Conservation (phyloP, 805 yeast genomes). For the Clavispora asparagi region DNA sequence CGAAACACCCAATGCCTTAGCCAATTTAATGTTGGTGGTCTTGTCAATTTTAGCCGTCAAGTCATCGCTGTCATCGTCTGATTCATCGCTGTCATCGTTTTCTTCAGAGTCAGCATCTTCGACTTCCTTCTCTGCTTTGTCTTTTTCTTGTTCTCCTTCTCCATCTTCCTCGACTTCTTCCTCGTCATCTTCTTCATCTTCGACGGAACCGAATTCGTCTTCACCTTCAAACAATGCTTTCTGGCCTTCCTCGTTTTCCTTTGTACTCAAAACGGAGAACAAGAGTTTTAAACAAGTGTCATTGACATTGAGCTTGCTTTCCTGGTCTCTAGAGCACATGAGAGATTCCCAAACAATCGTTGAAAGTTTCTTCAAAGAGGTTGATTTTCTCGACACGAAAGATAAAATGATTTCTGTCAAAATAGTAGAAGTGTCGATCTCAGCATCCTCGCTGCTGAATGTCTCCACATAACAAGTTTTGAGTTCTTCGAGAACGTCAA, state of each 20-base stretch:
- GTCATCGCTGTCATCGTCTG: constrained; percentile 8
- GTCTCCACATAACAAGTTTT: constrained; percentile 51
- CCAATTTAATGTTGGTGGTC: constrained; percentile 57
- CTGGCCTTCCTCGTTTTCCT: constrained; percentile 82
- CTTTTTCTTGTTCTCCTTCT: constrained; percentile 12
- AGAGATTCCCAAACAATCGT: constrained; percentile 37
- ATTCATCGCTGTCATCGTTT: constrained; percentile 8
- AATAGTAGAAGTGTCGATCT: constrained; percentile 24
- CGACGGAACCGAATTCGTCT: constrained; percentile 19
- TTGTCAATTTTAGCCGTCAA: constrained; percentile 22
- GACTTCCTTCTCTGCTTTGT: constrained; percentile 11
- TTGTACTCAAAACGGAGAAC: constrained; percentile 40
- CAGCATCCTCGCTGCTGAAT: constrained; percentile 25
- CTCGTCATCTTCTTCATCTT: constrained; percentile 19
- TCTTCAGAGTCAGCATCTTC: constrained; percentile 7
- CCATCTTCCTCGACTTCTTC: constrained; percentile 19
- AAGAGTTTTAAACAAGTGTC: constrained; percentile 32
- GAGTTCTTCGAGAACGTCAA: constrained; percentile 68
- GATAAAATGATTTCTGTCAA: constrained; percentile 41
- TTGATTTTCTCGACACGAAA: constrained; percentile 39
- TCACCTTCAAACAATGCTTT: constrained; percentile 65
- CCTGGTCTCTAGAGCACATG: constrained; percentile 26
- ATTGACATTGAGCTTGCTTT: constrained; percentile 23
- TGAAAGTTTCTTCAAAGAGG: constrained; percentile 33
- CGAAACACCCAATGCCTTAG: constrained; percentile 67